Evolutionary conservation across 1,139 yeast genomes (phyloP).

Genomic region (Casaregolazyma suthepensis): DNA sequence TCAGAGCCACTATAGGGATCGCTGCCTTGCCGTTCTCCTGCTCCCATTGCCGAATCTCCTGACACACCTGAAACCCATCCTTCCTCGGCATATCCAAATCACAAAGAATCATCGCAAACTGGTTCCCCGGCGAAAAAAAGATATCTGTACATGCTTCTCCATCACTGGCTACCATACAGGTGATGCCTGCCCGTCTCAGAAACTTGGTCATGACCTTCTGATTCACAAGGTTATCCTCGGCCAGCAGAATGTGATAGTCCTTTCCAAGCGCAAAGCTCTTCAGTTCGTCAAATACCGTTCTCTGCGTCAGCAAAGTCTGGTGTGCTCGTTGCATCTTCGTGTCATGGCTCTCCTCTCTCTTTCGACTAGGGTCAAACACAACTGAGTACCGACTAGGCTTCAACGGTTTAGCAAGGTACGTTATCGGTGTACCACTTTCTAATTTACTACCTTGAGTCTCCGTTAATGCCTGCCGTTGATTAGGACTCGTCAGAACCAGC

Average conservation of each 20-base stretch:
- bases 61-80: constrained; percentile 80
- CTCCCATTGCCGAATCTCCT: constrained; percentile 73
- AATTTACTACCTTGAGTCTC: constrained; percentile 13
- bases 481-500: constrained; percentile 29
- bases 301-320: constrained; percentile 20
- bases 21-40: constrained; percentile 47
- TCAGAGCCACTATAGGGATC: constrained; percentile 70
- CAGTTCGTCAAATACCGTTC: constrained; percentile 22
- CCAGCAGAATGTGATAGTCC: constrained; percentile 54
- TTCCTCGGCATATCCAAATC: constrained; percentile 83
- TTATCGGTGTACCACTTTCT: constrained; percentile 13
- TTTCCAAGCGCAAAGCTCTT: constrained; percentile 38
- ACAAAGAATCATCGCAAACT: constrained; percentile 66
- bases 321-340: constrained; percentile 27
- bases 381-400: constrained; percentile 27
- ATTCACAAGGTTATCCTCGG: constrained; percentile 82
- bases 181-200: constrained; percentile 65
- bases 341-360: constrained; percentile 25
- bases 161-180: constrained; percentile 67
- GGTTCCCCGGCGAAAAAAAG: constrained; percentile 29
- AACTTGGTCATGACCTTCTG: constrained; percentile 83
- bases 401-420: constrained; percentile 26
- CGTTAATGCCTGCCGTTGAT: constrained; percentile 24
- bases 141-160: constrained; percentile 62
- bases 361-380: constrained; percentile 26